Evolutionary conservation across 768 basidiomycete species (phyloP).

Genomic region (Hericium alpestre): DNA sequence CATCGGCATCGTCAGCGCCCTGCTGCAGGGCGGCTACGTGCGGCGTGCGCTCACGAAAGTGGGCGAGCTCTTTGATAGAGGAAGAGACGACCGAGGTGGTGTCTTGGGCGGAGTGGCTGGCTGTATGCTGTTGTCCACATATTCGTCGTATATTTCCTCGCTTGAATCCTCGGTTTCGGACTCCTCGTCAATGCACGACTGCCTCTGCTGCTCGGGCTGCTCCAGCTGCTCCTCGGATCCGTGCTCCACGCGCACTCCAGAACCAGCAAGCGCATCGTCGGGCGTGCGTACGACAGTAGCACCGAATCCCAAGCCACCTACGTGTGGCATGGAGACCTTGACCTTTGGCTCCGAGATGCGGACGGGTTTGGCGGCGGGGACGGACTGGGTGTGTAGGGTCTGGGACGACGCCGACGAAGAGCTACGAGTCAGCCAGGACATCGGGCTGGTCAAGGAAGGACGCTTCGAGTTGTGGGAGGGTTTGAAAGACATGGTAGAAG

Average conservation of each 20-base stretch:
- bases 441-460: constrained; percentile 28
- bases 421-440: constrained; percentile 33
- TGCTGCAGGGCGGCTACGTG: constrained; percentile 91
- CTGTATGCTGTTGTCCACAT: background rate
- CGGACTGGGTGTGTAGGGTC: constrained; percentile 15
- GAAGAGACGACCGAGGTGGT: constrained; percentile 18
- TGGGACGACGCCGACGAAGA: constrained; percentile 22
- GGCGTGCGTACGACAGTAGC: constrained; percentile 73
- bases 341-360: constrained; percentile 36
- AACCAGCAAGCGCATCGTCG: constrained; percentile 53
- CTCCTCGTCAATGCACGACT: background rate
- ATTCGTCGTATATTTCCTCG: background rate
- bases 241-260: constrained; percentile 11
- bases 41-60: constrained; percentile 53
- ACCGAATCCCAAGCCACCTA: constrained; percentile 52
- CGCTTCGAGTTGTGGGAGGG: constrained; percentile 21
- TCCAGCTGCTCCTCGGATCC: constrained; percentile 1
- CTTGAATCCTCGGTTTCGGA: background rate
- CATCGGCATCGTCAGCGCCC: constrained; percentile 83
- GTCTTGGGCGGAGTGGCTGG: constrained; percentile 14
- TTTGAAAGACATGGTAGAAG: constrained; percentile 13
- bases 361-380: constrained; percentile 24
- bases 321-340: constrained; percentile 26
- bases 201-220: background rate
- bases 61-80: constrained; percentile 14